Percentiles rank a stretch among this genome's conserved stretches.
Conservation (phyloP, 2,329 filamentous ascomycete species). For the Gremmenia infestans region DNA sequence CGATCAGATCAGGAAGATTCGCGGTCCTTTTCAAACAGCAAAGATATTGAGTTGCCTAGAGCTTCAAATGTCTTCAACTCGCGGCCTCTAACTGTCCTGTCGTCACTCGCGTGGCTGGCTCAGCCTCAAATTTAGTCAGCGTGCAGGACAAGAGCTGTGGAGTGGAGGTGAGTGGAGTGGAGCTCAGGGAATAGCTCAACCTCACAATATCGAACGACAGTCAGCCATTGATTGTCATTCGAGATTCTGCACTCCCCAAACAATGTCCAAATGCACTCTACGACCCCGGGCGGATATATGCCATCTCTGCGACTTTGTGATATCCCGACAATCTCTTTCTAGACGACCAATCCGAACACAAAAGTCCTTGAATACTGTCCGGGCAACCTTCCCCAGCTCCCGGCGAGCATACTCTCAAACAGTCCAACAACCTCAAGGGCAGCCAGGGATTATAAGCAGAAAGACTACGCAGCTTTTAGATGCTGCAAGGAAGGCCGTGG, state of each 20-base stretch:
- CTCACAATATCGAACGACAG: background rate
- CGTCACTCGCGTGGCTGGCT: slow-evolving; percentile 5
- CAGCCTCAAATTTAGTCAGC: background rate
- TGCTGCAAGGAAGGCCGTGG: background rate
- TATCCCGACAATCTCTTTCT: slow-evolving; percentile 9
- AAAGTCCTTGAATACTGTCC: slow-evolving; percentile 10
- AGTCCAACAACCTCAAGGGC: background rate
- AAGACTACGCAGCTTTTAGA: background rate
- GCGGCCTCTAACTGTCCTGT: background rate
- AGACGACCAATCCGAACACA: slow-evolving; percentile 11
- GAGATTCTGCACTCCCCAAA: slow-evolving; percentile 4
- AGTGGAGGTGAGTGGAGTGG: background rate
- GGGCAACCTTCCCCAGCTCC: slow-evolving; percentile 19
- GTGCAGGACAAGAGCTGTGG: background rate
- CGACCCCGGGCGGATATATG: slow-evolving; percentile 35
- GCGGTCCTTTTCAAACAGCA: background rate
- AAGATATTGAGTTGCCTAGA: background rate
- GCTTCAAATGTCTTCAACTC: background rate
- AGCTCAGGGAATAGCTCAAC: slow-evolving; percentile 9
- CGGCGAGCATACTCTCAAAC: slow-evolving; percentile 12
- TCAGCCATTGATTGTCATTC: slow-evolving; percentile 1
- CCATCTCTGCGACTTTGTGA: slow-evolving; percentile 39
- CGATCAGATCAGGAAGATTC: too few species aligned
- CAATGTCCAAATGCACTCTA: slow-evolving; percentile 38
- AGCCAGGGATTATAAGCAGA: background rate